phyloP scores from a whole-genome alignment of 2,329 filamentous ascomycete species.

The Diaporthe ilicicola region DNA sequence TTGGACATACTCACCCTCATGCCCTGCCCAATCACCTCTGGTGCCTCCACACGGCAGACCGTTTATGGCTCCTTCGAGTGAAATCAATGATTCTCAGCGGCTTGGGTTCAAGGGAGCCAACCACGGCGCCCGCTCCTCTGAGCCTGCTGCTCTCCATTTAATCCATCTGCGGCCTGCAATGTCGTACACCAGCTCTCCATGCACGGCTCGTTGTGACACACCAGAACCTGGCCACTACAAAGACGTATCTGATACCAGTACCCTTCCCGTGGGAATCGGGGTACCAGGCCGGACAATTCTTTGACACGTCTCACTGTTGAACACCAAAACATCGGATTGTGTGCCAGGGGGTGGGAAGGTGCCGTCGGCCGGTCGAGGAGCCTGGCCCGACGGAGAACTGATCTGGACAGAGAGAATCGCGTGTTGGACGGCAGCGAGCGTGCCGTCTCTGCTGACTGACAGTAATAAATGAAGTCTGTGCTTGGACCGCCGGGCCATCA shows the following conservation, averaged over 20 bases:
- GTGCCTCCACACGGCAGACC: neutral
- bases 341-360: neutral
- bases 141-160: slow-evolving; percentile 5
- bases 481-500: neutral
- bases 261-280: slow-evolving; percentile 26
- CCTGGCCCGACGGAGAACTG: neutral
- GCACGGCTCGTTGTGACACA: slow-evolving; percentile 23
- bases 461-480: neutral
- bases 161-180: slow-evolving; percentile 27
- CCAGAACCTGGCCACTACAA: slow-evolving; percentile 30
- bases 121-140: neutral
- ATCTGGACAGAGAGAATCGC: neutral
- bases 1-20: neutral
- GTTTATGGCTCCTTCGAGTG: neutral
- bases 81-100: neutral
- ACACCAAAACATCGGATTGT: neutral
- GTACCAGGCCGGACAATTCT: slow-evolving; percentile 20
- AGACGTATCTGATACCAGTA: slow-evolving; percentile 22
- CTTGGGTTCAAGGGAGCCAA: neutral
- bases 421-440: neutral
- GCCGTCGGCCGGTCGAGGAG: neutral
- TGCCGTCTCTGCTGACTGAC: neutral
- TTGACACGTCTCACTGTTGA: slow-evolving; percentile 25
- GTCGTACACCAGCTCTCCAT: slow-evolving; percentile 27
- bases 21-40: neutral